Evolutionary conservation across 495 filamentous ascomycete genomes (phyloP), one percentile per base, ranked within the genome.

Genomic region (Aspergillus steynii): DNA sequence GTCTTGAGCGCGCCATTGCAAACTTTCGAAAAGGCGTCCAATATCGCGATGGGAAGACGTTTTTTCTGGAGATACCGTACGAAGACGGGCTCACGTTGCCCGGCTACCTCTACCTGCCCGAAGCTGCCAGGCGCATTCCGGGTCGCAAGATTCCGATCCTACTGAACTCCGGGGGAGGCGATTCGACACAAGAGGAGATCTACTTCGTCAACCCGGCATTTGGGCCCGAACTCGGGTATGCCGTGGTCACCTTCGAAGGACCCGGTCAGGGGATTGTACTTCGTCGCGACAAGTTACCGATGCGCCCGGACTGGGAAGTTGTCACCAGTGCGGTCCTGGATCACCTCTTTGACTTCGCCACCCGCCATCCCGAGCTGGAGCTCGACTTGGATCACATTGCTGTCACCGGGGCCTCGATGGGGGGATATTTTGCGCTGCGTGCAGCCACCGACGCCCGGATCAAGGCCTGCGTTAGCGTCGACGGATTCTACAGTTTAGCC

Each of bases 191-290:
- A 15, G 83, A 86, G 58, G 83, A 86, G 57, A 29, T 85, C 0
- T 82, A 76, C 60, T 80, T 68, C 58, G 6, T 78, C 0, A 20
- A 31, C 42, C 51, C 65, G 0, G 53, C 64, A 0, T 52, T n/a
- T 0, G 82, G 62, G 0, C 64, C 53, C 0, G 53, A 61, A 0
- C 50, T 71, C 0, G 83, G 83, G 0, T 86, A 85, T 59, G 79
- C 81, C 0, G 74, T 75, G 0, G 49, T 85, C 5, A 75, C 68
- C 0, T 79, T 77, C 45, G 81, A 84, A 2, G 82, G 80, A 0
- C 83, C 83, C 0, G 81, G 83, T 0, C 83, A 85, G 56, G 82
- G 82, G 0, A 56, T 80, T 2, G 48, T 69, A 0, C 67, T 82
- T 0, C 64, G 69, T 0, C 61, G 65, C 0, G 48, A 79, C 37